Percentiles rank a stretch among this genome's conserved stretches.
Conservation (phyloP, 345 rosid species). For the Microcos paniculata region DNA sequence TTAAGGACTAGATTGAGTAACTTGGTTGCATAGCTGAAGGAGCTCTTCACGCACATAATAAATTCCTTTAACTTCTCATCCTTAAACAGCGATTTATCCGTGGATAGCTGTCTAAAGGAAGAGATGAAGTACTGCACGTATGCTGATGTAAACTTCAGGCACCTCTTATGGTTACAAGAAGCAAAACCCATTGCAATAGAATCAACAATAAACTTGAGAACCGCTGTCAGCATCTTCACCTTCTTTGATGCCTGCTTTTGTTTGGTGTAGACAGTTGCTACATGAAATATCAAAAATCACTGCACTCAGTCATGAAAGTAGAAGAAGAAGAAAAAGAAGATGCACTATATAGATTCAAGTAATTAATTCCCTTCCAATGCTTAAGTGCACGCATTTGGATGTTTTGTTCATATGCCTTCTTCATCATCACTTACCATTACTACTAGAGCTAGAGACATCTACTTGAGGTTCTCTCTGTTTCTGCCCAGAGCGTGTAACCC, state of each 20-base stretch:
- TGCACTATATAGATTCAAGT: background rate
- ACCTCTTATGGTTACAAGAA: conserved; percentile 40
- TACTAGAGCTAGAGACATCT: conserved; percentile 26
- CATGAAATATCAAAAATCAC: conserved; percentile 18
- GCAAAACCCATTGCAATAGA: conserved; percentile 51
- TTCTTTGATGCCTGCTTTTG: conserved; percentile 38
- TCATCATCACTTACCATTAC: conserved; percentile 44
- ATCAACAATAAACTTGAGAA: conserved; percentile 76
- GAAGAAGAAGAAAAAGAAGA: background rate
- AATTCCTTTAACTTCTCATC: conserved; percentile 54
- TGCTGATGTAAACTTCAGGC: conserved; percentile 54
- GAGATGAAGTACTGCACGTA: conserved; percentile 46
- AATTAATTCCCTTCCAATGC: background rate
- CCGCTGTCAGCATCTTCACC: conserved; percentile 56
- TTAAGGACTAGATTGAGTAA: conserved; percentile 57
- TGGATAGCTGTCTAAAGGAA: conserved; percentile 37
- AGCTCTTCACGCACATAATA: conserved; percentile 62
- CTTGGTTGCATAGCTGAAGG: conserved; percentile 71
- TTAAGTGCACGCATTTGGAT: conserved; percentile 1
- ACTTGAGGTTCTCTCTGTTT: conserved; percentile 26
- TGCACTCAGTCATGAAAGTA: background rate
- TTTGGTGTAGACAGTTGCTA: conserved; percentile 38
- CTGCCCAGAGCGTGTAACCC: conserved; percentile 19
- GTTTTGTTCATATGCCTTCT: conserved; percentile 2
- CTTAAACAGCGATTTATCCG: conserved; percentile 37